Evolutionary conservation across 441 rosid genomes (phyloP).

Genomic region (Lepidium campestre): DNA sequence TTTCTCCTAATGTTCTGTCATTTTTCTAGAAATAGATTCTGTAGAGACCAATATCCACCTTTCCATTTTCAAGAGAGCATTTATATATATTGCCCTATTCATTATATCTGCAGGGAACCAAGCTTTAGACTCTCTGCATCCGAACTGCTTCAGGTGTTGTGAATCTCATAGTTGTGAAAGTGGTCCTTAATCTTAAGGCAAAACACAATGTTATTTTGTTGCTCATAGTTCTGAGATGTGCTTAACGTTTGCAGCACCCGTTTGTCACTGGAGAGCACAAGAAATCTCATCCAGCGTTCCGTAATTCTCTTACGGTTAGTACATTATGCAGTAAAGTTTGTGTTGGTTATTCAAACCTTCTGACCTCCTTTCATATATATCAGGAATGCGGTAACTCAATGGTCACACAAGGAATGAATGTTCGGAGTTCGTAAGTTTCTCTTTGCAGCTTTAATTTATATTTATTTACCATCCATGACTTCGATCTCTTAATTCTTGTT

Average conservation of each 20-base stretch:
- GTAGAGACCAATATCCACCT: constrained; percentile 3
- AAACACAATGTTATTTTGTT: background rate
- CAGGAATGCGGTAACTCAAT: constrained; percentile 47
- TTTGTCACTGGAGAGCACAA: constrained; percentile 46
- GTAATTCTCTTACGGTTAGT: constrained; percentile 43
- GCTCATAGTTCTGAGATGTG: background rate
- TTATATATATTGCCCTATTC: background rate
- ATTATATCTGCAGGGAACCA: constrained; percentile 46
- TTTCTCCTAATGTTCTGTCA: background rate
- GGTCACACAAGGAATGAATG: constrained; percentile 38
- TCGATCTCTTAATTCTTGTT: constrained; percentile 16
- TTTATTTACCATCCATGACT: background rate
- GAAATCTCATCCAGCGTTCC: constrained; percentile 41
- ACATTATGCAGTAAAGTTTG: background rate
- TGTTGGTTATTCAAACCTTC: constrained; percentile 14
- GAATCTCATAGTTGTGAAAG: constrained; percentile 8
- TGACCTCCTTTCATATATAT: constrained; percentile 17
- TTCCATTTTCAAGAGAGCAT: background rate
- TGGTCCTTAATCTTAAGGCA: background rate
- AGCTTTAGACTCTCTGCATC: constrained; percentile 48
- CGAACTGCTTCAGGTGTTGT: constrained; percentile 53
- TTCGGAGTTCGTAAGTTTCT: constrained; percentile 43
- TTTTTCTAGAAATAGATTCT: background rate
- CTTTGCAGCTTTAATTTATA: background rate
- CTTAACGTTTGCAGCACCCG: constrained; percentile 44